Evolutionary conservation across 768 basidiomycete species (phyloP), one percentile per base, ranked within the genome.

Genomic region (Cantharellus anzutake): DNA sequence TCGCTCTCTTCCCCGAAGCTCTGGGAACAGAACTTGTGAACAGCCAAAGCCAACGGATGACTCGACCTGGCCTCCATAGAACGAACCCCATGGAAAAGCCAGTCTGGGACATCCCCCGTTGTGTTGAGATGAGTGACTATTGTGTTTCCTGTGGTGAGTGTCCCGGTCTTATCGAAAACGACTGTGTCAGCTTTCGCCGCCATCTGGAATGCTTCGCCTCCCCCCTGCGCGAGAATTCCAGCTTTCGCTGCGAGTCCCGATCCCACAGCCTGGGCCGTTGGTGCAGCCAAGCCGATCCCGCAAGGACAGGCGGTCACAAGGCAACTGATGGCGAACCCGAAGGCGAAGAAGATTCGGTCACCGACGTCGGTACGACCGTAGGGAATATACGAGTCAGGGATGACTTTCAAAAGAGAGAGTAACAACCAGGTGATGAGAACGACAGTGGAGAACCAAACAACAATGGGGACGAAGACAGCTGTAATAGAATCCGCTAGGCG

Each of bases 101-200:
- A 73, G 1, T 66, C 60, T 29, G 75, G 71, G 58, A 68, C 71
- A 11, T 29, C 44, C 29, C 29, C 29, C 11, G 44, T 29, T 11
- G 44, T 29, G 11, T 48, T 11, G 11, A 48, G 11, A 11, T 29
- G 11, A 29, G 44, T 29, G 5, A 89, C 85, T 4, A 69, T 72
- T 3, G 81, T 79, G 58, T 81, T 77, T 7, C 83, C 83, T 61
- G 78, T 71, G 0, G 88, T 89, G 35, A 90, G 70, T 0, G 88
- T 91, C 3, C 89, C 88, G 2, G 88, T 91, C 71, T 92, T 92
- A 71, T 92, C 89, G 62, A 91, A 87, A 2, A 82, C 82, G 48
- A 92, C 69, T 16, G 80, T 68, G 64, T 86, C 81, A 40, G 89
- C 73, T 62, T 81, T 78, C 0, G 84, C 81, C 62, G 86, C 82